phyloP scores from a whole-genome alignment of 768 basidiomycete genomes.

The Hortiboletus campestris region DNA sequence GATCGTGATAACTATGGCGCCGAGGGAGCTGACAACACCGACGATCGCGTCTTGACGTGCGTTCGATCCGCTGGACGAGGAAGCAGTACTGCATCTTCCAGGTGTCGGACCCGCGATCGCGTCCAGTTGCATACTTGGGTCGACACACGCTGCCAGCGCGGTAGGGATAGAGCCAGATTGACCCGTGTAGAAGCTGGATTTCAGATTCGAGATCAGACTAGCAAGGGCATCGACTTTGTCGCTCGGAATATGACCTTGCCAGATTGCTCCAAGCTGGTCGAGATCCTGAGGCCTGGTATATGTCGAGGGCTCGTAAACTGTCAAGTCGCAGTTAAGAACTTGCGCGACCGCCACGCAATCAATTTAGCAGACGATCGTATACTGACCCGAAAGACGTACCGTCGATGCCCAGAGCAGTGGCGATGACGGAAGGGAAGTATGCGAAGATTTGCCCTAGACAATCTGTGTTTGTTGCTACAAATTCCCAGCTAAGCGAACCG shows the following conservation, averaged over 20 bases:
- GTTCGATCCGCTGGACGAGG: constrained; percentile 27
- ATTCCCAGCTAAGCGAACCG: too few species aligned
- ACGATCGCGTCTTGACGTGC: constrained; percentile 83
- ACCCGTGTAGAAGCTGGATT: constrained; percentile 65
- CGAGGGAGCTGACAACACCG: constrained; percentile 82
- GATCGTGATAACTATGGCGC: constrained; percentile 71
- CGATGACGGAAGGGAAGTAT: too few species aligned
- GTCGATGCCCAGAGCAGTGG: too few species aligned
- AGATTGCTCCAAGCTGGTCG: constrained; percentile 61
- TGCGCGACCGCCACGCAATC: too few species aligned
- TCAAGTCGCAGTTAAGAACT: too few species aligned
- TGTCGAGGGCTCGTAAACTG: too few species aligned
- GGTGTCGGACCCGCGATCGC: constrained; percentile 42
- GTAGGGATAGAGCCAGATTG: constrained; percentile 43
- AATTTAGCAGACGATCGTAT: too few species aligned
- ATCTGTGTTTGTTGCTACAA: too few species aligned
- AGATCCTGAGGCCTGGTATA: constrained; percentile 45
- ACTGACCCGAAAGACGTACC: too few species aligned
- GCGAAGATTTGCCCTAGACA: too few species aligned
- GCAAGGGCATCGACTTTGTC: constrained; percentile 57
- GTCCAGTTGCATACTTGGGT: constrained; percentile 61
- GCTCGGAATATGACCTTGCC: constrained; percentile 65
- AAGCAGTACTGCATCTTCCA: constrained; percentile 21
- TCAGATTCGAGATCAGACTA: constrained; percentile 56
- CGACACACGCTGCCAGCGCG: constrained; percentile 64